Percentiles rank a stretch among this genome's conserved stretches.
phyloP scores from a whole-genome alignment of 2,329 filamentous ascomycete genomes.

The Ophiostoma piceae region DNA sequence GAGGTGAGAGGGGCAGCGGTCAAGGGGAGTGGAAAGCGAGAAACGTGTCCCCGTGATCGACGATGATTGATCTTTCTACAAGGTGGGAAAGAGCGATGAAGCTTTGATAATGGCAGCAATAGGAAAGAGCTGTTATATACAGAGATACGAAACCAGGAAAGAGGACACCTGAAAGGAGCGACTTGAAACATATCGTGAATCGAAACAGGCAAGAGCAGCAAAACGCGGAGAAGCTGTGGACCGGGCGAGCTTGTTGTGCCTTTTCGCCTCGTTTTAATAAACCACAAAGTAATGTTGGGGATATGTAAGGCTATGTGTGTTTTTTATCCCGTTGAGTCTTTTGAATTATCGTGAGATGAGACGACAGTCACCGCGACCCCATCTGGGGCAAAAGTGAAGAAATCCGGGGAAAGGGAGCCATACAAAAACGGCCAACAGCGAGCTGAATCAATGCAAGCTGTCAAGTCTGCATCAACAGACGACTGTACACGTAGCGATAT shows the following conservation, averaged over 20 bases:
- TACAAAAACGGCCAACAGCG: neutral
- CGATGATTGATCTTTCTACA: neutral
- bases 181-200: neutral
- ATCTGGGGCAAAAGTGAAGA: neutral
- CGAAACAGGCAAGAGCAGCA: neutral
- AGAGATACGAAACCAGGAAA: neutral
- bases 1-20: slow-evolving; percentile 12
- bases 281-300: too few relatives aligned
- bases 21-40: slow-evolving; percentile 4
- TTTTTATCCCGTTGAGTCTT: neutral
- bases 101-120: neutral
- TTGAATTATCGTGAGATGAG: neutral
- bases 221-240: neutral
- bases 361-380: neutral
- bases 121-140: neutral
- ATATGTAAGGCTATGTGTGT: neutral
- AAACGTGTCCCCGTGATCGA: slow-evolving; percentile 11
- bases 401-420: neutral
- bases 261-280: neutral
- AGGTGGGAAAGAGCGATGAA: neutral
- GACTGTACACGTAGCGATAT: neutral
- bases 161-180: neutral
- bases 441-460: neutral
- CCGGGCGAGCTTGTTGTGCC: neutral
- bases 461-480: neutral